Base-by-base conservation (phyloP, 441 rosid species). In the Jatropha multifida region DNA sequence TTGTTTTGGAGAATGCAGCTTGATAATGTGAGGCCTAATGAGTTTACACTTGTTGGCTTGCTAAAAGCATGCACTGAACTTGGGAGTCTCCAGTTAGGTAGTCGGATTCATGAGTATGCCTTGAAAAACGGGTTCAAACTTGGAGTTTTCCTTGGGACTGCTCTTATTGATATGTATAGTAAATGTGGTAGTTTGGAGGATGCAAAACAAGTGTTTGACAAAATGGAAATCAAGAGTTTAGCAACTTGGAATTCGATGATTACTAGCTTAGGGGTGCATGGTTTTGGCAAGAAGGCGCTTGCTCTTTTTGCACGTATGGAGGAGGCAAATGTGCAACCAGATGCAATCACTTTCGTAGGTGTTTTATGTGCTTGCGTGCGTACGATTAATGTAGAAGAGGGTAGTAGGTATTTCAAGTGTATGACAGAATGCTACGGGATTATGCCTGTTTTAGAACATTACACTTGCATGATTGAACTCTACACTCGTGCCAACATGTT, bases 121-220 rank as follows among this genome's bases (percentile, higher is more conserved):
- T 85, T 89, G 27, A 89, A 92, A 79, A 85, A 87, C 2, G 88
- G 94, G 17, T 80, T 87, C 55, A 83, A 83, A 38, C 84, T 76
- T 49, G 89, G 86, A 76, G 69, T 81, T 59, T 92, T 88, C 72
- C 92, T 92, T 7, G 92, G 94, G 61, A 90, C 92, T 80, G 92
- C 98, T 7, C 86, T 94, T 0, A 87, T 94, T 79, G 94, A 94
- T 74, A 90, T 94, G 94, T 92, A 92, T 54, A 91, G 98, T 32
- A 94, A 92, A 84, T 92, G 98, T 58, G 97, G 97, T 63, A 85
- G 89, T 64, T 80, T 88, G 72, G 85, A 83, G 40, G 89, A 89
- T 48, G 80, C 96, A 7, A 88, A 87, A 69, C 77, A 71, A 73
- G 92, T 84, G 10, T 94, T 94, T 71, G 70, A 80, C 46, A 83